Base-by-base conservation (phyloP, 169 alveolate genomes). In the Plasmodium blacklocki region DNA sequence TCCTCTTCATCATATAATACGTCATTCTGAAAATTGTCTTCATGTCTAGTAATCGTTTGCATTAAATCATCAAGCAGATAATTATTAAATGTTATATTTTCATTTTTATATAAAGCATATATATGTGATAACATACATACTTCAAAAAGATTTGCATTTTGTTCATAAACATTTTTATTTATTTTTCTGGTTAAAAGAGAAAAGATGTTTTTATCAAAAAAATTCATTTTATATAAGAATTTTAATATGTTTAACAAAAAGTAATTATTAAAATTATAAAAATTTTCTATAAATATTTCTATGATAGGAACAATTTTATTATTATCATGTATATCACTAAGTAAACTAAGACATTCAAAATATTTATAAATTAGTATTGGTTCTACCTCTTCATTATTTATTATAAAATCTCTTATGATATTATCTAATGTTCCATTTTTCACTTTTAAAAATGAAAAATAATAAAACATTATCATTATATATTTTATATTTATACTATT, bases 351-450 rank as follows among this genome's bases (percentile, higher is more conserved):
- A 18, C 85, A 68, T 68, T 83, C 91, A 7, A 83, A 29, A 72
- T 83, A 83, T 54, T 83, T 70, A 43, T 83, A 83, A 49, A 83
- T 67, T 18, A 83, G 15, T 62, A 83, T 26, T n/a, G 91, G 91
- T 12, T 70, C 73, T 8, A 68, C 73, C 14, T 68, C 74, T 21
- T 63, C 52, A 21, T 56, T 56, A 50, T 49, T 83, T 8, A 83
- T 72, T 15, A 83, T 83, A 68, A 19, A 83, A 60, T 68, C 39
- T 39, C 23, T 68, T 49, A 83, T 49, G n/a, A 26, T 70, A 21
- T 52, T 83, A 72, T 73, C 56, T 32, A 83, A 26, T 5, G 73
- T 83, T 49, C 54, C 56, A 68, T 83, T 83, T 68, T 68, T 54
- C 0, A 83, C 32, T 68, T 83, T 83, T 68, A 83, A 83, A 26